Percentiles rank a stretch among this genome's conserved stretches.
Conservation (phyloP, 768 basidiomycete genomes). For the Tulasnella sp. region DNA sequence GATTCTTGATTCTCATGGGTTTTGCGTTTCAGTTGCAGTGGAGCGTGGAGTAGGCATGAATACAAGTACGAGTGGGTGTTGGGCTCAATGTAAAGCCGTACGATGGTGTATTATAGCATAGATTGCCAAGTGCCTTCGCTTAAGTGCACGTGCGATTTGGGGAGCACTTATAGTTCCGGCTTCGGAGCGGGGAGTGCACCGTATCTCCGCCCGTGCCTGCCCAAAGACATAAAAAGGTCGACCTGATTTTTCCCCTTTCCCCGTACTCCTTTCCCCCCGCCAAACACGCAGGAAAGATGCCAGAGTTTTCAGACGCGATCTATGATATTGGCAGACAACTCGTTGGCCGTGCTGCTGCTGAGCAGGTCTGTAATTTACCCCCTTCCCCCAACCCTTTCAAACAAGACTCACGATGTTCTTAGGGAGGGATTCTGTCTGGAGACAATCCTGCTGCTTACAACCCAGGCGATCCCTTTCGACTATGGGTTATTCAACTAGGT, state of each 20-base stretch:
- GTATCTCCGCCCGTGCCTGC: too few species aligned
- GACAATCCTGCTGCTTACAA: conserved; percentile 56
- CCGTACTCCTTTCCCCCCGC: background rate
- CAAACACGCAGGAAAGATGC: too few species aligned
- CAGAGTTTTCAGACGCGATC: background rate
- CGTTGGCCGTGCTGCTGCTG: conserved; percentile 4
- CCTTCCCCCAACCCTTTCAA: background rate
- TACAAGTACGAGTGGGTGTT: too few species aligned
- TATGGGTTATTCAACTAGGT: conserved; percentile 64
- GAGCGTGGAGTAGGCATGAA: too few species aligned
- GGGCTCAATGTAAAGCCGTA: too few species aligned
- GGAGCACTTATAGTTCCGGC: too few species aligned
- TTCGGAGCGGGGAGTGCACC: too few species aligned
- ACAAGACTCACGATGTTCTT: background rate
- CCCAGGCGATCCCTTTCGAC: conserved; percentile 48
- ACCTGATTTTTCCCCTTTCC: background rate
- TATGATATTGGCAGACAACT: conserved; percentile 6
- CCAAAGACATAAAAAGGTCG: too few species aligned
- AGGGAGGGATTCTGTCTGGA: conserved; percentile 75
- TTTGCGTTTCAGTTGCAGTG: too few species aligned
- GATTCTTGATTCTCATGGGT: conserved; percentile 43
- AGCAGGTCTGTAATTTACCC: background rate
- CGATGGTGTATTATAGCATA: too few species aligned
- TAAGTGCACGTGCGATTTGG: too few species aligned
- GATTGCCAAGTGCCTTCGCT: too few species aligned